Percentiles rank a stretch among this genome's conserved stretches.
Conservation (phyloP, 441 rosid genomes). For the Aleurites moluccanus region DNA sequence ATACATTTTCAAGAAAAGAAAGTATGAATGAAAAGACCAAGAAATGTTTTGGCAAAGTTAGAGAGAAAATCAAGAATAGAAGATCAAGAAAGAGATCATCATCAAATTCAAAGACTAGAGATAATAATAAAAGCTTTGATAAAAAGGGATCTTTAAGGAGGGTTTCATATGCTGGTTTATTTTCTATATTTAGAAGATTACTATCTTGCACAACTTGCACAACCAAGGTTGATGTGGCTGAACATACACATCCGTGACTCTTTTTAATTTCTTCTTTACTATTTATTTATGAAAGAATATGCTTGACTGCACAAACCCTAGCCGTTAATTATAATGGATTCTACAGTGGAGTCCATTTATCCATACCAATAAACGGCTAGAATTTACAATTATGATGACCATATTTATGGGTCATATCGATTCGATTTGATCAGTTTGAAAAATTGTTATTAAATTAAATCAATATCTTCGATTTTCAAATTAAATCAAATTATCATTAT, state of each 20-base stretch:
- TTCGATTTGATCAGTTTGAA: no score
- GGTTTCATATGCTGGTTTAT: slow-evolving; percentile 26
- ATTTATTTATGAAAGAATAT: no score
- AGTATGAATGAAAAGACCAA: slow-evolving; percentile 28
- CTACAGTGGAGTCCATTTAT: no score
- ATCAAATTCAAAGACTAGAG: neutral
- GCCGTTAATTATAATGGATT: no score
- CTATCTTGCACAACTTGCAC: slow-evolving; percentile 42
- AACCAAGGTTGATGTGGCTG: slow-evolving; percentile 41
- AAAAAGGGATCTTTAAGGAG: slow-evolving; percentile 22
- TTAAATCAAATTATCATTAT: no score
- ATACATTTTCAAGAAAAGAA: slow-evolving; percentile 43
- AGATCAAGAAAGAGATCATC: neutral
- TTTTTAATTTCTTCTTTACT: neutral
- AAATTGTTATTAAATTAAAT: no score
- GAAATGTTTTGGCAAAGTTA: slow-evolving; percentile 32
- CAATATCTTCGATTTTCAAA: no score
- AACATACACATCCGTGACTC: slow-evolving; percentile 1
- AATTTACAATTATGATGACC: no score
- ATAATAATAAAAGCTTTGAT: neutral
- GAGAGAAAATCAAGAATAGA: slow-evolving; percentile 20
- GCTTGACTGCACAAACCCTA: no score
- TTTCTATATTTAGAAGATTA: slow-evolving; percentile 31
- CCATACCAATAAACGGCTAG: no score
- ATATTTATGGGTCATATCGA: no score